phyloP scores from a whole-genome alignment of 306 rosid species.

The Dicorynia guianensis region DNA sequence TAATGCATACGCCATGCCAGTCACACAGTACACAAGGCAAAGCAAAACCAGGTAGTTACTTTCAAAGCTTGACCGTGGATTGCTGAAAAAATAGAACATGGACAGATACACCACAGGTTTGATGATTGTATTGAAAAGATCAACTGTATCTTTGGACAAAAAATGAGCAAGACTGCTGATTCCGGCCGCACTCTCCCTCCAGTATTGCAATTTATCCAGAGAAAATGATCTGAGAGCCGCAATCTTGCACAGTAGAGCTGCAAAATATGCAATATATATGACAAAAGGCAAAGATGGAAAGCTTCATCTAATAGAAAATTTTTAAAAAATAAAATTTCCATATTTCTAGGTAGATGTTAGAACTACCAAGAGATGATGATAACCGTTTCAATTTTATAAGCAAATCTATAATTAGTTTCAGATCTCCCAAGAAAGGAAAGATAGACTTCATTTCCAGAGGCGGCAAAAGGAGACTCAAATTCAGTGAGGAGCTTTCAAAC shows the following conservation, averaged over 20 bases:
- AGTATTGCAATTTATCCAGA: conserved; percentile 81
- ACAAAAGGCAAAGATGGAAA: background rate
- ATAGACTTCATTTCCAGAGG: conserved; percentile 12
- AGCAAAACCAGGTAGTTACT: conserved; percentile 71
- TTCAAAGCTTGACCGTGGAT: conserved; percentile 81
- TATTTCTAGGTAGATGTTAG: background rate
- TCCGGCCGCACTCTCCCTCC: conserved; percentile 93
- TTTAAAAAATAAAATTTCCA: background rate
- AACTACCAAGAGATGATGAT: background rate
- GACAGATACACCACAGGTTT: conserved; percentile 88
- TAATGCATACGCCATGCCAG: conserved; percentile 83
- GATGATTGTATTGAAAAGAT: conserved; percentile 73
- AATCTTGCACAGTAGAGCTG: conserved; percentile 93
- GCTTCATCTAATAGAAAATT: background rate
- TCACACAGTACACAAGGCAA: conserved; percentile 83
- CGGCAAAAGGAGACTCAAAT: conserved; percentile 23
- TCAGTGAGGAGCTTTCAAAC: conserved; percentile 41
- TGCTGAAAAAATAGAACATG: conserved; percentile 96
- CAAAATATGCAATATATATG: conserved; percentile 36
- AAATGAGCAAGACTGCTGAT: conserved; percentile 86
- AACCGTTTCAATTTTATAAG: background rate
- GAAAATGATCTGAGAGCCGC: conserved; percentile 86
- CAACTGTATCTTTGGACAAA: conserved; percentile 81
- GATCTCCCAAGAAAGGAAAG: conserved; percentile 15
- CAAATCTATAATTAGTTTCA: conserved; percentile 19